Evolutionary conservation across 495 filamentous ascomycete genomes (phyloP), one percentile per base, ranked within the genome.

Genomic region (Recurvomyces mirabilis): DNA sequence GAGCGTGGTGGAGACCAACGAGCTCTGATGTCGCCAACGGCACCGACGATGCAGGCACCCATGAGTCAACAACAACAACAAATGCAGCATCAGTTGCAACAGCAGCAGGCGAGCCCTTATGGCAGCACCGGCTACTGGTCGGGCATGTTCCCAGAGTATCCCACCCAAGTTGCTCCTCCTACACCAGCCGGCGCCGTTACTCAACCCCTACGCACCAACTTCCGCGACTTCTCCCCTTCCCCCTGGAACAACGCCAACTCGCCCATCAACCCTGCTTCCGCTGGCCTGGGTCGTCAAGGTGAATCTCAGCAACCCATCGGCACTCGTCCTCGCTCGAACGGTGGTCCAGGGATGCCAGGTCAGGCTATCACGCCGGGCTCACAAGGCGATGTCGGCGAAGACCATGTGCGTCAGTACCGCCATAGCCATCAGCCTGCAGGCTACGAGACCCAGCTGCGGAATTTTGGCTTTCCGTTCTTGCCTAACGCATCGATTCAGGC

Each of bases 241-340:
- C 39, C 39, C 2, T 42, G 39, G 39, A 32, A 19, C 39, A 30
- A 4, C 24, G 14, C 25, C 39, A 32, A 2, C 25, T 30, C 39
- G 3, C 17, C 25, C 7, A 23, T 30, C 25, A 31, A 17, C 15
- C 39, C 39, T 12, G 39, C 39, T 14, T 20, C 34, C 20, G 15
- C 15, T 38, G 34, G 34, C 13, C 34, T 38, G 5, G 34, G 34
- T 13, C 38, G 38, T 40, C 38, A 40, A 40, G 38, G 10, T 5
- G 38, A 24, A 5, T 6, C 23, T 5, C 39, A 10, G 21, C 25
- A 19, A 14, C 39, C 39, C n/a, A 42, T 42, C 15, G 39, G 39
- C 12, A 42, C 39, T n/a, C 39, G 39, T 32, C 39, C 39, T n/a
- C 3, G 22, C 14, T 42, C 39, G 15, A 42, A 31, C 39, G 39